Conservation (phyloP, 305 asterid genomes). For the Petunia hybrid region DNA sequence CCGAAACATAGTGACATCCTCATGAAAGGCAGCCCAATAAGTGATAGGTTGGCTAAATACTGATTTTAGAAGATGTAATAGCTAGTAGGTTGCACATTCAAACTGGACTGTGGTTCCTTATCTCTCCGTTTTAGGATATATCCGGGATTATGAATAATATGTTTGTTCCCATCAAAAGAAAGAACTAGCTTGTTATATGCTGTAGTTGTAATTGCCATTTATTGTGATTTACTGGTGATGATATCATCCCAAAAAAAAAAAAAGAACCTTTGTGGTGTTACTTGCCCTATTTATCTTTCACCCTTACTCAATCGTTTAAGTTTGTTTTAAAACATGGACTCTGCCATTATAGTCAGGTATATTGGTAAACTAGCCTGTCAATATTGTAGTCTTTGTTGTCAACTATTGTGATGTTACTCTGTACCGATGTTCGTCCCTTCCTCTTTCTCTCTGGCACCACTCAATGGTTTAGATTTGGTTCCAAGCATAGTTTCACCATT, state of each 20-base stretch:
- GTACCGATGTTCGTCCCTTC: neutral
- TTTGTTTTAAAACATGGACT: slow-evolving; percentile 30
- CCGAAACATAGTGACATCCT: neutral
- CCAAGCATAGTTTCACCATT: slow-evolving; percentile 33
- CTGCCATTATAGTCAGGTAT: slow-evolving; percentile 4
- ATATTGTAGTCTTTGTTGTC: neutral
- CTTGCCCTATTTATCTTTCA: neutral
- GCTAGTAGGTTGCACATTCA: slow-evolving; percentile 24
- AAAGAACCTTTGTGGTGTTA: neutral
- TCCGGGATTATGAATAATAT: neutral
- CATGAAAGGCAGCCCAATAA: neutral
- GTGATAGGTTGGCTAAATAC: neutral
- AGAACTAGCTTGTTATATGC: neutral
- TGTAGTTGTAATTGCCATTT: neutral
- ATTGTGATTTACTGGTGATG: neutral
- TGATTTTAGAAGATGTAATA: neutral
- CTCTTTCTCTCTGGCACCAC: neutral
- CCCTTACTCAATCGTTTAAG: neutral
- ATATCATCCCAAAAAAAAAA: no score
- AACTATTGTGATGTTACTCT: neutral
- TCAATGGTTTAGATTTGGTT: neutral
- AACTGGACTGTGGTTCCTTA: neutral
- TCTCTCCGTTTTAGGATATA: slow-evolving; percentile 13
- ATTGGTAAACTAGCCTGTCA: neutral
- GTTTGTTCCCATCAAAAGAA: neutral